These are phyloP conservation scores for Epichloe brachyelytri DNA, from an alignment of 2,329 filamentous ascomycete species.

Conservation along the genomic window DNA sequence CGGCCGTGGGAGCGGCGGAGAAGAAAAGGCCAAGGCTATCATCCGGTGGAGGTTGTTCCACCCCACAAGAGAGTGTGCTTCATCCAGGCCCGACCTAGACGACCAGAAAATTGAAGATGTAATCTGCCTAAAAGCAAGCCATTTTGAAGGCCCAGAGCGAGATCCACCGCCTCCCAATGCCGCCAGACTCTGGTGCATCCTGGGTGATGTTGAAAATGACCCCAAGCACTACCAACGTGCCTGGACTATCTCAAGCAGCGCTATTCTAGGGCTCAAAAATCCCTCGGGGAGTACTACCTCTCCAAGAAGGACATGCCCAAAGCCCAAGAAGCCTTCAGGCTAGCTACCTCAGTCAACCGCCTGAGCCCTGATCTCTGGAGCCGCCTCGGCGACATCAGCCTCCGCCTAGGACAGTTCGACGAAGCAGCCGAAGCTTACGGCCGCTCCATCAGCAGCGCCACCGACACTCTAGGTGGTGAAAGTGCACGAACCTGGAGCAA, in stretches of 20 bases:
- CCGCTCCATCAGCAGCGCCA: constrained; percentile 56
- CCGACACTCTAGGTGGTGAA: constrained; percentile 57
- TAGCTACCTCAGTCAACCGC: constrained; percentile 66
- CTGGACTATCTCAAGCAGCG: constrained; percentile 70
- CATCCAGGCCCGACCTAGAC: constrained; percentile 26
- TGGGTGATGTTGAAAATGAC: constrained; percentile 77
- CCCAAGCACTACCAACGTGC: constrained; percentile 67
- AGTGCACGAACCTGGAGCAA: constrained; percentile 95
- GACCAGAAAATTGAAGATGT: constrained; percentile 41
- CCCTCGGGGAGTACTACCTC: constrained; percentile 68
- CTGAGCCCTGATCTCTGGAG: constrained; percentile 81
- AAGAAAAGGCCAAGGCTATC: constrained; percentile 69
- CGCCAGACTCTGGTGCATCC: constrained; percentile 79
- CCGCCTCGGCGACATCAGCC: constrained; percentile 73
- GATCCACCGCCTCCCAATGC: constrained; percentile 68
- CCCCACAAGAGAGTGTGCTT: constrained; percentile 30
- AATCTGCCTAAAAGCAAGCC: constrained; percentile 39
- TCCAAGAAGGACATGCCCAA: constrained; percentile 50
- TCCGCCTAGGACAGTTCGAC: constrained; percentile 64
- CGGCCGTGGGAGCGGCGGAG: constrained; percentile 43
- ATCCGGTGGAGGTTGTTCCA: constrained; percentile 70
- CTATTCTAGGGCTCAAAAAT: constrained; percentile 79
- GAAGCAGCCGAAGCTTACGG: constrained; percentile 76
- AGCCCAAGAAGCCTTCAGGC: constrained; percentile 65
- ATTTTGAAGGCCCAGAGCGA: constrained; percentile 48